Base-by-base conservation (phyloP, 2,329 filamentous ascomycete genomes). In the Ilyonectria robusta region DNA sequence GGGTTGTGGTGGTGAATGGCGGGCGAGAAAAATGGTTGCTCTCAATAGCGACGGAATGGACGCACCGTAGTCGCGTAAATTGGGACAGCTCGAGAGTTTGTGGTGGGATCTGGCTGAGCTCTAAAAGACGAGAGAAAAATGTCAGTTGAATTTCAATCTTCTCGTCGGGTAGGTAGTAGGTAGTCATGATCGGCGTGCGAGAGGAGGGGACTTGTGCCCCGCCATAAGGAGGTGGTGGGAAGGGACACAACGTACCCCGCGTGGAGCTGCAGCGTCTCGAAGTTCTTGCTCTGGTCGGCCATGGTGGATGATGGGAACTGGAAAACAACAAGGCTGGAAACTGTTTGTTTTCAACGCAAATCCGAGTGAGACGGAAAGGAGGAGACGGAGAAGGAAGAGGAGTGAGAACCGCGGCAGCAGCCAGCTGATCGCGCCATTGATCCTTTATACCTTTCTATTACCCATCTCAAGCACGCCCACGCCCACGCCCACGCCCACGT, bases 61-160 rank as follows among this genome's bases (percentile, higher is more conserved):
- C 69, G 59, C 70, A 89, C 87, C n/a, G 92, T 95, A 6, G 95
- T 95, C 15, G 95, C 94, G 80, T 98, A 98, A 79, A 99, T 98
- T 60, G 96, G 96, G 9, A 98, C 94, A 53, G 95, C 96, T 76
- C 96, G 91, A 29, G 96, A 88, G 67, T 97, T 95, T 69, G 95
- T 97, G 2, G 91, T 81, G 29, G 93, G 84, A 79, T 98, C 96
- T 26, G 93, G 90, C 76, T 91, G 86, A 75, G 97, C 93, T 69
- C 94, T 97, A 75, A 58, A 50, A 53, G 7, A 44, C 5, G 15
- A 61, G 29, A 68, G 26, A 26, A 26, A 69, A 64, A 68, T 65
- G 58, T 50, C 6, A 59, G 64, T 76, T 44, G 19, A 23, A 17
- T 33, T 23, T 4, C 33, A 23, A 31, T 54, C 40, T 42, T n/a